Base-by-base conservation (phyloP, 2,329 filamentous ascomycete genomes). In the Elsinoe australis region DNA sequence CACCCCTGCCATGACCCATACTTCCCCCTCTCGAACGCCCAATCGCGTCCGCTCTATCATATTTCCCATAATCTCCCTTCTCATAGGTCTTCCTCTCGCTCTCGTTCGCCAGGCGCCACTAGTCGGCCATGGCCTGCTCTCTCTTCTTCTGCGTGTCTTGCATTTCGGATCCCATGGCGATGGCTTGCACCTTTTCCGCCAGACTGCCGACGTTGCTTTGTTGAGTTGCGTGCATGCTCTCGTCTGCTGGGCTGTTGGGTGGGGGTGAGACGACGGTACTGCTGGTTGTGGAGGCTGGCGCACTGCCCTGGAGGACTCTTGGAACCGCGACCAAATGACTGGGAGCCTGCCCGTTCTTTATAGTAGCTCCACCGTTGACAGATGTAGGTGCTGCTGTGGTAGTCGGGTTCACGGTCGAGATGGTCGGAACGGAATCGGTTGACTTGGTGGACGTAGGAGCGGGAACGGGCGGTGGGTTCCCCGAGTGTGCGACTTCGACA, bases 401-500 rank as follows among this genome's bases (percentile, higher is more conserved):
- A 21, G 33, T 2, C 15, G 15, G 4, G 31, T n/a, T 18, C 39
- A 31, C n/a, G 10, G 39, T 4, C 8, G 21, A 24, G 15, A 32
- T 14, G 2, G 26, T 44, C 2, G 39, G 24, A 5, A 44, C 7
- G 2, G 39, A 44, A 15, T 44, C 39, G 24, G 39, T 44, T 12
- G 39, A 44, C 28, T 44, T 44, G 17, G 39, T 32, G 4, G 39
- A 24, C 12, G 32, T n/a, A 15, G 33, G 33, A 48, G 45, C 33
- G 7, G 45, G 33, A 3, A 19, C 10, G 8, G 24, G 45, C 8
- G 45, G 33, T 14, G 45, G 32, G 22, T 38, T 39, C 14, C 45
- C 45, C 19, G 47, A 47, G 18, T 36, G 47, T n/a, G 54, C 55
- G 26, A 61, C 54, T 21, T 69, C 66, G 53, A 71, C 67, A 32